Evolutionary conservation across 192 early-diverging fungal genomes (phyloP), one percentile per base, ranked within the genome.

Genomic region (Backusella tuberculispora): DNA sequence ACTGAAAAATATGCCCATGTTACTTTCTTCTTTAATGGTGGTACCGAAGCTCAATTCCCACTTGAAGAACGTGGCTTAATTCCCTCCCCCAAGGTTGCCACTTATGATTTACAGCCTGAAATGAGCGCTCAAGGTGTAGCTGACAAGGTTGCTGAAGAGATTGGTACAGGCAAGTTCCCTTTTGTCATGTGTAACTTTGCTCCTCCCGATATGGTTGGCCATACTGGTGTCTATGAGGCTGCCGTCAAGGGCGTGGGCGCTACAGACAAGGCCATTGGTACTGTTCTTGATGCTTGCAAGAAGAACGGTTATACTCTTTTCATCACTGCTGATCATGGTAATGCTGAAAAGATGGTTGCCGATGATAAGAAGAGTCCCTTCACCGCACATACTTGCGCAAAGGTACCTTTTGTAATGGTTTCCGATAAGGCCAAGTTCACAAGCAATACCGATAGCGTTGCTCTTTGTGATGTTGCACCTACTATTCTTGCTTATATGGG

Each of bases 1-100:
- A 99, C 98, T 3, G 98, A 99, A 81, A 99, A 99, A 87, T 99
- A 97, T 84, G 97, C 98, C 21, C 98, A 99, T 81, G 98, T 99
- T 40, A 99, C 98, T 63, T 99, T 99, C 90, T 99, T 99, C 92
- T 99, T 99, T 85, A 99, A 99, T 84, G 98, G 98, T 74, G 98
- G 98, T 24, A 88, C 90, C n/a, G 97, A 99, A 83, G 89, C 92
- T 26, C 95, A 97, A 81, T 99, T 95, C 83, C 69, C 82, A 43
- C 80, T 84, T 50, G 98, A 99, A 86, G 89, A 96, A 70, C 94
- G 98, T 50, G 92, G 91, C 70, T 78, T 99, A 82, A 88, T 99
- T 73, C 79, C 92, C 38, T 95, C 92, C 26, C 98, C 98, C 17
- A 94, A 91, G 79, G 98, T 99, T 3, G 95, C 96, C n/a, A 99